Percentiles rank a stretch among this genome's conserved stretches.
These are phyloP conservation scores for Phytopythium sindhum DNA, from an alignment of 352 stramenopile species.

Conservation along the genomic window DNA sequence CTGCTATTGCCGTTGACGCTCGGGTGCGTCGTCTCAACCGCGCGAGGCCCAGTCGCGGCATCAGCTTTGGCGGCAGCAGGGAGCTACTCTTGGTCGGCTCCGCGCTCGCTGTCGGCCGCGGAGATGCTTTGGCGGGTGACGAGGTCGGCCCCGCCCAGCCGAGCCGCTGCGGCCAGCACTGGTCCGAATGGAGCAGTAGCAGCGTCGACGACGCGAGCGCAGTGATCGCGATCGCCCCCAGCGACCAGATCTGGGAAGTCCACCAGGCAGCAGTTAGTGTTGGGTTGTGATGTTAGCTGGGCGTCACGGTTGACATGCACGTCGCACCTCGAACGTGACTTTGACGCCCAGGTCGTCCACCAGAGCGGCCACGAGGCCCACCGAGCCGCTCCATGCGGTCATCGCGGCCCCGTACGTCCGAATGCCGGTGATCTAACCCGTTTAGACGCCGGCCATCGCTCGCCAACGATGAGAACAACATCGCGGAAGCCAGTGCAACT, in stretches of 20 bases:
- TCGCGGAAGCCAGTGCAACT: neutral
- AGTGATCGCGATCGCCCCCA: constrained; percentile 49
- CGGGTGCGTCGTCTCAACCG: neutral
- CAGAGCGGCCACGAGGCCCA: constrained; percentile 33
- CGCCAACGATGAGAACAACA: neutral
- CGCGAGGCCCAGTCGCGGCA: neutral
- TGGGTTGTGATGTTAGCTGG: neutral
- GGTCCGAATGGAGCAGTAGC: constrained; percentile 43
- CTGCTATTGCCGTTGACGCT: neutral
- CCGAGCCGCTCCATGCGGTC: constrained; percentile 32
- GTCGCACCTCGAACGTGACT: constrained; percentile 36
- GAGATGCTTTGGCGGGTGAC: neutral
- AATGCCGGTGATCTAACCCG: constrained; percentile 43
- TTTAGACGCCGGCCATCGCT: neutral
- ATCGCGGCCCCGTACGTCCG: constrained; percentile 40
- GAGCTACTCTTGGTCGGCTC: neutral
- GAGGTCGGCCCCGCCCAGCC: neutral
- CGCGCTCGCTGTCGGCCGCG: neutral
- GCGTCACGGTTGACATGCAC: neutral
- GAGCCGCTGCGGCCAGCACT: constrained; percentile 44
- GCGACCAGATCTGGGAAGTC: constrained; percentile 40
- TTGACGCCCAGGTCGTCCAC: constrained; percentile 41
- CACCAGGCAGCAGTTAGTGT: neutral
- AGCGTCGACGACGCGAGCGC: constrained; percentile 30
- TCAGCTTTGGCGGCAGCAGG: neutral